Conservation (phyloP, 2,329 filamentous ascomycete genomes). For the Sodiomyces alkalinus region DNA sequence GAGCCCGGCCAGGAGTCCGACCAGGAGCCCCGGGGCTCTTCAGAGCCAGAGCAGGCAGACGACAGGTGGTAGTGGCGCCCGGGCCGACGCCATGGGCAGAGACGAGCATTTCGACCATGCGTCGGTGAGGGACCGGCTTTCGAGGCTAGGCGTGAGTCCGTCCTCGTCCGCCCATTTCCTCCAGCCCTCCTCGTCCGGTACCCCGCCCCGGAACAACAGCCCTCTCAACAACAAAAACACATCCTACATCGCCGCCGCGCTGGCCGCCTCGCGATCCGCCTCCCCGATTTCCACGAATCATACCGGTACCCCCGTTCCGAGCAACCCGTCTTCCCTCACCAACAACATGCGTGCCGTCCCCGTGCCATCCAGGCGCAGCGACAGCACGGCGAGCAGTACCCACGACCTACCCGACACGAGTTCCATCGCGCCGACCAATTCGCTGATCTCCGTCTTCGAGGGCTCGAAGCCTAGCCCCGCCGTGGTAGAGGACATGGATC, state of each 20-base stretch:
- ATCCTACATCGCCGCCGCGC: conserved; percentile 45
- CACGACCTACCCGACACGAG: conserved; percentile 33
- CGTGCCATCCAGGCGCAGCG: conserved; percentile 1
- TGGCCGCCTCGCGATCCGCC: conserved; percentile 22
- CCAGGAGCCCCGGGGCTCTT: too few relatives aligned
- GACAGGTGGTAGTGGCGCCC: conserved; percentile 19
- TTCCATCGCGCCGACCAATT: conserved; percentile 45
- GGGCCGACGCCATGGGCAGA: conserved; percentile 3
- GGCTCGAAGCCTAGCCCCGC: too few relatives aligned
- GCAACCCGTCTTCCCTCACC: background rate
- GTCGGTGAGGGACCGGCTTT: conserved; percentile 11
- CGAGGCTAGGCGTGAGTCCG: conserved; percentile 10
- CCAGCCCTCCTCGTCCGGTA: conserved; percentile 5
- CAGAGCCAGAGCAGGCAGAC: conserved; percentile 19
- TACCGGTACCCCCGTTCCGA: background rate
- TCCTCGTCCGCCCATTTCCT: conserved; percentile 1
- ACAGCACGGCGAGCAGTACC: conserved; percentile 9
- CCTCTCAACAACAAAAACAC: conserved; percentile 39
- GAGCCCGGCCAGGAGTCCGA: conserved; percentile 9
- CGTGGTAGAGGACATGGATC: conserved; percentile 17
- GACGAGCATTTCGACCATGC: conserved; percentile 9
- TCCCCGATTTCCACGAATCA: conserved; percentile 8
- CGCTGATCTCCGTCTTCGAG: conserved; percentile 57
- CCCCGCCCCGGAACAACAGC: conserved; percentile 13
- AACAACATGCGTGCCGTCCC: background rate